A percentile compares a stretch with the other conserved stretches of the same genome.
These are phyloP conservation scores for Amaranthus hypochondriacus DNA, from an alignment of 148 eudicot species.

Conservation along the genomic window DNA sequence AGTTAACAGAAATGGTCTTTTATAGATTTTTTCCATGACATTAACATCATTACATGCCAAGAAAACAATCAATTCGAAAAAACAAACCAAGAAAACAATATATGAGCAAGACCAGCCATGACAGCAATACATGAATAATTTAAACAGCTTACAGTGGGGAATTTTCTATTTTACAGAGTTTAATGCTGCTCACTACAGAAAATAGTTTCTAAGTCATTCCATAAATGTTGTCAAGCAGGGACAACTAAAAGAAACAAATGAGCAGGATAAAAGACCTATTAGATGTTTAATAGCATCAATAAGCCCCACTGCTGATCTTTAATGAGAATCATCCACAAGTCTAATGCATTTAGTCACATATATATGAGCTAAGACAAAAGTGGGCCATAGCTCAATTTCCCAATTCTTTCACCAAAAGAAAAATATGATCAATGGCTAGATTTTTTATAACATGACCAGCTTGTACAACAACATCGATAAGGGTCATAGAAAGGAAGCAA, in stretches of 20 bases:
- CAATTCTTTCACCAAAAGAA: not conserved
- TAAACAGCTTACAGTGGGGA: no score
- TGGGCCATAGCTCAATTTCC: not conserved
- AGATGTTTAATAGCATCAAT: not conserved
- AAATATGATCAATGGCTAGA: not conserved
- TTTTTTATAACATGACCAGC: not conserved
- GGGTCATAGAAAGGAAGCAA: no score
- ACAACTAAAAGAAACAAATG: not conserved
- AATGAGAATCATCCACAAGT: not conserved
- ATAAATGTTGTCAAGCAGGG: not conserved
- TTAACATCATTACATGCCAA: not conserved
- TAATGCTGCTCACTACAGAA: not conserved
- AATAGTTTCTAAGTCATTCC: not conserved
- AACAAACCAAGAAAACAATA: no score
- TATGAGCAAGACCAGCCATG: no score
- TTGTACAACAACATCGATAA: no score
- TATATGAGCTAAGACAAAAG: no score
- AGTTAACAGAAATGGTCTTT: not conserved
- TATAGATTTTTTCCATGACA: not conserved
- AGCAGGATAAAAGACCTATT: not conserved
- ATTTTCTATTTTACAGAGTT: no score
- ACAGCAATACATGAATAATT: no score
- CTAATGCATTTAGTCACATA: not conserved
- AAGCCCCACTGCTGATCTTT: not conserved
- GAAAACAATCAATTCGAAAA: not conserved